phyloP scores from a whole-genome alignment of 768 basidiomycete species.

The Trametes cingulata region DNA sequence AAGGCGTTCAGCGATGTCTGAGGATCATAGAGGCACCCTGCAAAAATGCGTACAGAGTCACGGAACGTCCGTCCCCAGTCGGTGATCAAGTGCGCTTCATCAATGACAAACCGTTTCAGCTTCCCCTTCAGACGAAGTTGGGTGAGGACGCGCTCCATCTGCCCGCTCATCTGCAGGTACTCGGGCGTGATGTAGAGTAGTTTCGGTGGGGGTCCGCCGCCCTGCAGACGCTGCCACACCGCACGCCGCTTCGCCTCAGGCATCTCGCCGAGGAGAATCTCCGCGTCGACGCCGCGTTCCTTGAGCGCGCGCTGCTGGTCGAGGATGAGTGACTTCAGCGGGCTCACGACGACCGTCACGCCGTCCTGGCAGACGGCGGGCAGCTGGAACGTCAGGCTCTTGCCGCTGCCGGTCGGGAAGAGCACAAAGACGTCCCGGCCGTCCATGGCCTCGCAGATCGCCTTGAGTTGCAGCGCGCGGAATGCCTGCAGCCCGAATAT shows the following conservation, averaged over 20 bases:
- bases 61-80: conserved; percentile 96
- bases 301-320: conserved; percentile 80
- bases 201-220: conserved; percentile 51
- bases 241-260: conserved; percentile 37
- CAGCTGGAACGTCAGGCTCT: conserved; percentile 86
- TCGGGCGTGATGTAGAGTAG: conserved; percentile 93
- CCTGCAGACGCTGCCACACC: conserved; percentile 47
- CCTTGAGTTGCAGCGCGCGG: conserved; percentile 83
- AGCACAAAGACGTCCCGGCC: conserved; percentile 91
- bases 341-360: conserved; percentile 88
- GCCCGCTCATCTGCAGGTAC: conserved; percentile 65
- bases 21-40: background rate
- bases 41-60: conserved; percentile 55
- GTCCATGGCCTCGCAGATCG: conserved; percentile 75
- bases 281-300: conserved; percentile 66
- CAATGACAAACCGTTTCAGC: conserved; percentile 89
- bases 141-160: conserved; percentile 55
- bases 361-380: conserved; percentile 83
- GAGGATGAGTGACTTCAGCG: conserved; percentile 83
- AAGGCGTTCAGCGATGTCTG: background rate
- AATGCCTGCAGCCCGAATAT: conserved; percentile 71
- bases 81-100: conserved; percentile 95
- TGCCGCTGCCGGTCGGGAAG: conserved; percentile 96
- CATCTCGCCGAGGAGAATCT: conserved; percentile 65
- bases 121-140: conserved; percentile 55